phyloP scores from a whole-genome alignment of 768 basidiomycete genomes.

The Tricholomella constricta region DNA sequence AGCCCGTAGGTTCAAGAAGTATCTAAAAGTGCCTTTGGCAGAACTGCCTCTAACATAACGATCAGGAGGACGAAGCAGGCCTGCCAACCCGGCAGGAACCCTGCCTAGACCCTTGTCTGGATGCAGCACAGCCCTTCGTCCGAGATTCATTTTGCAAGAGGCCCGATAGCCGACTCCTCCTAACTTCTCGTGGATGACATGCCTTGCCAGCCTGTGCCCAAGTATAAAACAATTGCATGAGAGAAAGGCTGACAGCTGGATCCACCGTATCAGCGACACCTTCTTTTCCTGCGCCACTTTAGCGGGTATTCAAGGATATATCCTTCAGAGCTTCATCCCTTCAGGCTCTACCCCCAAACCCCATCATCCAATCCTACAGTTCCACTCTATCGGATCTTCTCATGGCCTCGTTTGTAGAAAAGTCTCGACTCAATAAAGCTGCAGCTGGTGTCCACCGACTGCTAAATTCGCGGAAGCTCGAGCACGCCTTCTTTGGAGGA shows the following conservation, averaged over 20 bases:
- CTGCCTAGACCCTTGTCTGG: neutral
- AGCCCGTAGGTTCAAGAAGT: too few species aligned
- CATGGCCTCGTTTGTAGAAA: constrained; percentile 6
- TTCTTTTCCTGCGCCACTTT: neutral
- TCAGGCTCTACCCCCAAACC: neutral
- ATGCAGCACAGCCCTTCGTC: neutral
- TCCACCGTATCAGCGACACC: neutral
- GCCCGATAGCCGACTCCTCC: neutral
- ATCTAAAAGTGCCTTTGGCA: too few species aligned
- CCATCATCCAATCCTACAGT: neutral
- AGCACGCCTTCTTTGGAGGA: constrained; percentile 15
- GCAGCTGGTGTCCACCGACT: constrained; percentile 7
- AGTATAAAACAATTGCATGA: neutral
- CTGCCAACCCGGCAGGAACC: neutral
- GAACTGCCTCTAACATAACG: too few species aligned
- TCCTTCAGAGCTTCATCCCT: neutral
- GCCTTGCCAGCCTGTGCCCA: neutral
- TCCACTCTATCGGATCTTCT: neutral
- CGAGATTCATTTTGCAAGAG: neutral
- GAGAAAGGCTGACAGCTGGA: neutral
- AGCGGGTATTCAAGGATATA: neutral
- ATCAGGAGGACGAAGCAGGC: too few species aligned
- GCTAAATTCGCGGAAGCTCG: constrained; percentile 5
- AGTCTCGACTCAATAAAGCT: constrained; percentile 7
- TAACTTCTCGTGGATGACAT: neutral